A percentile compares a stretch with the other conserved stretches of the same genome.
Conservation (phyloP, 2,329 filamentous ascomycete genomes). For the Talaromyces sp. region DNA sequence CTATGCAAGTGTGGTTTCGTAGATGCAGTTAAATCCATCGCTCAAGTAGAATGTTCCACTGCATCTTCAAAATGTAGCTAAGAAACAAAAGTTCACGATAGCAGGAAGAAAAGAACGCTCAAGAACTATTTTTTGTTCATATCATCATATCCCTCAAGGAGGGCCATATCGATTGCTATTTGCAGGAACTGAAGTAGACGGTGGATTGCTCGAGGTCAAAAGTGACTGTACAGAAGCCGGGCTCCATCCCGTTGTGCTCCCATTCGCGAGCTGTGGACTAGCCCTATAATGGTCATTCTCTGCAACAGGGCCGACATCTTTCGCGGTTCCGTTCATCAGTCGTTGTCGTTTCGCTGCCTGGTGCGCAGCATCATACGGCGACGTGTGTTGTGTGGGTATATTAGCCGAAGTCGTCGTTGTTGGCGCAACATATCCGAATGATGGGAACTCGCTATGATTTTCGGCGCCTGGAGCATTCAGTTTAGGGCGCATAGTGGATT, state of each 20-base stretch:
- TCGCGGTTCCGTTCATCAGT: slow-evolving; percentile 32
- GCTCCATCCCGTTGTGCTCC: slow-evolving; percentile 14
- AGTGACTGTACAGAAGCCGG: slow-evolving; percentile 18
- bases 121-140: neutral
- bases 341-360: slow-evolving; percentile 34
- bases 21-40: neutral
- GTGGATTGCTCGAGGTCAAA: slow-evolving; percentile 12
- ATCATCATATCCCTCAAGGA: slow-evolving; percentile 6
- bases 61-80: neutral
- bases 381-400: slow-evolving; percentile 1
- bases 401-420: neutral
- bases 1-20: neutral
- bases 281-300: slow-evolving; percentile 11
- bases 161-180: slow-evolving; percentile 13
- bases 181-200: slow-evolving; percentile 14
- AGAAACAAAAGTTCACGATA: neutral
- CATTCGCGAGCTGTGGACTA: slow-evolving; percentile 8
- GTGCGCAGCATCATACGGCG: slow-evolving; percentile 14
- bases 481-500: slow-evolving; percentile 6
- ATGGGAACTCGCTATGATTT: slow-evolving; percentile 7
- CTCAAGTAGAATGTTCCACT: neutral
- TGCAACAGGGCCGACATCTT: slow-evolving; percentile 4
- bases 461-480: slow-evolving; percentile 6
- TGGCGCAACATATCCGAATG: slow-evolving; percentile 4
- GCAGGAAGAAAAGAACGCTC: neutral